Base-by-base conservation (phyloP, 2,329 filamentous ascomycete genomes). In the Sclerotinia sclerotiorum region DNA sequence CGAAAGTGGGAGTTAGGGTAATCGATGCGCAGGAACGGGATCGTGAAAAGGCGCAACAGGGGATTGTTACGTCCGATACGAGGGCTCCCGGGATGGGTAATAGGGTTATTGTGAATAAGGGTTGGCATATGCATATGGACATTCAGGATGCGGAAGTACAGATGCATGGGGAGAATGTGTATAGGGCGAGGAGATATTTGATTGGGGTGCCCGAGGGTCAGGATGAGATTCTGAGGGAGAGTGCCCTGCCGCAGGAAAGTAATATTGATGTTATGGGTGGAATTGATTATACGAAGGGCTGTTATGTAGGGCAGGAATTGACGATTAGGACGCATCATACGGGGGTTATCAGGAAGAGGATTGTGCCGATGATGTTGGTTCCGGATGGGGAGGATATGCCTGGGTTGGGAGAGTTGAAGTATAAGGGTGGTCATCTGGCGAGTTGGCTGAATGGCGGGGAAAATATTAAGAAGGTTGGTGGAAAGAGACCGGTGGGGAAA, bases 281-380 rank as follows among this genome's bases (percentile, higher is more conserved):
- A 35, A 90, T 99, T 73, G 92, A 97, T 80, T 99, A 95, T 81
- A 88, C 88, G 77, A 99, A 99, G 81, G 95, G 95, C 10, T 99
- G 95, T 80, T 99, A 99, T 79, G 88, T 98, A 10, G 95, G 95
- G 0, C 95, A 99, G 80, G 95, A 99, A 79, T 85, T 99, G 72
- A 98, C 95, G 1, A 97, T 98, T 72, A 90, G 95, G 54, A 99
- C 95, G 1, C 90, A 94, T 78, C 95, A 99, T 80, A 94, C 91
- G 17, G 95, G 95, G 29, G 92, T 99, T 21, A 92, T 99, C 52
- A 85, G 95, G 70, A 97, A 97, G 83, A 86, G 95, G 62, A 87
- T 98, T 62, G 79, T 99, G 65, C 95, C 95, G 0, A 88, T 94
- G 46, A 81, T 90, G 72, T 76, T 97, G 21, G 95, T 94, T 78